phyloP scores from a whole-genome alignment of 2,329 filamentous ascomycete genomes.

The Ophiobolus disseminans region DNA sequence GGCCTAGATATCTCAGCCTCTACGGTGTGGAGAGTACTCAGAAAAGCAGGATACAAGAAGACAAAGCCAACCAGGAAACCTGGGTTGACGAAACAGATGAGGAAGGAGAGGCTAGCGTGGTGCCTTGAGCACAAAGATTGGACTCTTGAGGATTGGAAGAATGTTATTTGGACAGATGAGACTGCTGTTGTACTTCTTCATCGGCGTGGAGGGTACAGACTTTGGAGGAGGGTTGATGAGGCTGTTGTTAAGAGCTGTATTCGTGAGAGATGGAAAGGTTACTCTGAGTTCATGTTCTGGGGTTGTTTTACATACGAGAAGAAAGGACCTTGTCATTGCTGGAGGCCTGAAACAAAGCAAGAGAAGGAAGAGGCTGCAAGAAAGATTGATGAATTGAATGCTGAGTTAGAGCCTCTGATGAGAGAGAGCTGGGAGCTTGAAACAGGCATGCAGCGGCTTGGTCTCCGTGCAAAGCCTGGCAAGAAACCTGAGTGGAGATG shows the following conservation, averaged over 20 bases:
- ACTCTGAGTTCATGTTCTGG: no score
- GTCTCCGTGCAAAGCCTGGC: conserved; percentile 6
- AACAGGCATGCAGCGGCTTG: conserved; percentile 6
- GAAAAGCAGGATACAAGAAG: no score
- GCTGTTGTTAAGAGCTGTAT: conserved; percentile 7
- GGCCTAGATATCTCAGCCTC: conserved; percentile 6
- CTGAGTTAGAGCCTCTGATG: conserved; percentile 11
- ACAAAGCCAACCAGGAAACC: no score
- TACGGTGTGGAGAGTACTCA: conserved; percentile 13
- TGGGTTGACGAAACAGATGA: no score
- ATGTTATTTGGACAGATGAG: conserved; percentile 17
- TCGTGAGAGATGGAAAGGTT: no score
- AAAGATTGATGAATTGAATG: conserved; percentile 11
- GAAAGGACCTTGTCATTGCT: conserved; percentile 9
- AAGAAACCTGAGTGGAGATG: conserved; percentile 11
- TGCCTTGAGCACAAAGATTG: no score
- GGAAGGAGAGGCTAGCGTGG: no score
- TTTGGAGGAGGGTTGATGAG: conserved; percentile 12
- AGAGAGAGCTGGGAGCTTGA: conserved; percentile 15
- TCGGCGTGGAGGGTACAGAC: conserved; percentile 3
- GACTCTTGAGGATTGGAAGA: conserved; percentile 19
- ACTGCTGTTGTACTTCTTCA: no score
- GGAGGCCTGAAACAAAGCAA: conserved; percentile 3
- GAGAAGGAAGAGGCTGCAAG: conserved; percentile 5
- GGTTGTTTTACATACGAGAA: conserved; percentile 11